Evolutionary conservation across 1,284 basidiomycete species (phyloP), one percentile per base, ranked within the genome.

Genomic region (Apiotrichum brassicae): DNA sequence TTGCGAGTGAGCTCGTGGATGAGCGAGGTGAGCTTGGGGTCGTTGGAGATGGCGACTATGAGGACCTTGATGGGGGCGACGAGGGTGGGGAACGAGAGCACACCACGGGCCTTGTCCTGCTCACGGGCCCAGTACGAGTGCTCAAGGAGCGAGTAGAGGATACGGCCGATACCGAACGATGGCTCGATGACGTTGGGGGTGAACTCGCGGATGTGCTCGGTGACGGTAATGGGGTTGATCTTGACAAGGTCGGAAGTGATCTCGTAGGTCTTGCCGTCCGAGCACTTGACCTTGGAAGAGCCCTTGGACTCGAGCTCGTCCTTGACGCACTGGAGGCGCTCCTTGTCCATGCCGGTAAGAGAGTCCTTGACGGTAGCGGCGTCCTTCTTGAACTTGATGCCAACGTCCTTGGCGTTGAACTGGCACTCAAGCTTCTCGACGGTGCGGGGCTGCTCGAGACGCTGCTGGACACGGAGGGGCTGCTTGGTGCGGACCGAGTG

Each of bases 121-220:
- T 91, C 92, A 69, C 94, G 83, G 51, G 83, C 82, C 94, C 94
- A 97, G 80, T 87, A 99, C 63, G 82, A 84, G 78, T 98, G 94
- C 75, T 99, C 94, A 42, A 98, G 82, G 46, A 97, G 77, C 32
- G 84, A 84, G 74, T 97, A 97, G 42, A 97, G 79, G 66, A 98
- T 97, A 53, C 94, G 88, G 51, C 94, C 94, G 62, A 98, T 84
- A 62, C 95, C 94, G 74, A 97, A 97, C 18, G 95, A 99, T 24
- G 94, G 94, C 73, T 97, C 94, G 68, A 97, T 95, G 72, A 99
- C 94, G 75, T 97, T 97, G 41, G 94, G 94, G 42, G 84, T 90
- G 74, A 82, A 97, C 75, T 97, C 93, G 63, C 94, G 87, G 57
- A 91, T 91, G 46, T 86, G 86, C 72, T 94, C 88, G 65, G 93